Conservation (phyloP, 345 rosid genomes). For the Diplotaxis tenuifolia region DNA sequence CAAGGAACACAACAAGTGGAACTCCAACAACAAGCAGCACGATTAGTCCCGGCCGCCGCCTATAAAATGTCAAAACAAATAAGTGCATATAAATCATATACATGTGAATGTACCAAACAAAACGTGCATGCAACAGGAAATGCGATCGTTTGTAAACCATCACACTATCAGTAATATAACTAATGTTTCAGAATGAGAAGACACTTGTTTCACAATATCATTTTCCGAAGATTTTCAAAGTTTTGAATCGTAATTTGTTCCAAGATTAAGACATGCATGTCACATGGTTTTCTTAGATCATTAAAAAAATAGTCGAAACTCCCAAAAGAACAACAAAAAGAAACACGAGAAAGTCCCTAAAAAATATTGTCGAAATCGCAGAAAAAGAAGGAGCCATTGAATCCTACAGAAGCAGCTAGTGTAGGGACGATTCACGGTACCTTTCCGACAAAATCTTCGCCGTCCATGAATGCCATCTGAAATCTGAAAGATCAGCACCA, state of each 20-base stretch:
- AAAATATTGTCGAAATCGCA: neutral
- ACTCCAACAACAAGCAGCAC: conserved; percentile 63
- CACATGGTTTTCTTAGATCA: neutral
- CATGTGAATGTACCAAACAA: neutral
- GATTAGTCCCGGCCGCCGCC: conserved; percentile 52
- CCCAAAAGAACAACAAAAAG: too few relatives aligned
- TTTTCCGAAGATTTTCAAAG: neutral
- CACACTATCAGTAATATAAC: neutral
- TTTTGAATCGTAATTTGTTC: neutral
- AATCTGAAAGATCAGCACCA: conserved; percentile 15
- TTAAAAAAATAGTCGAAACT: neutral
- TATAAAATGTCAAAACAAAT: conserved; percentile 5
- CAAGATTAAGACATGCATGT: neutral
- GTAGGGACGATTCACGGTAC: conserved; percentile 9
- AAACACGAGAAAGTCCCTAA: neutral
- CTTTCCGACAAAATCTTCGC: conserved; percentile 30
- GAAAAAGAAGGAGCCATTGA: neutral
- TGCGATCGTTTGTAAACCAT: conserved; percentile 4
- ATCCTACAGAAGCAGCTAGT: neutral
- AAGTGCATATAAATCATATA: neutral
- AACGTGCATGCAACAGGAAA: neutral
- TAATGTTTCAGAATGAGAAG: neutral
- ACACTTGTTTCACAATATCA: neutral
- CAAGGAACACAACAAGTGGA: conserved; percentile 50
- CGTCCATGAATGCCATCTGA: conserved; percentile 23